These are phyloP conservation scores for Kurtzmaniella natalensis DNA, from an alignment of 1,139 yeast species.

Conservation along the genomic window DNA sequence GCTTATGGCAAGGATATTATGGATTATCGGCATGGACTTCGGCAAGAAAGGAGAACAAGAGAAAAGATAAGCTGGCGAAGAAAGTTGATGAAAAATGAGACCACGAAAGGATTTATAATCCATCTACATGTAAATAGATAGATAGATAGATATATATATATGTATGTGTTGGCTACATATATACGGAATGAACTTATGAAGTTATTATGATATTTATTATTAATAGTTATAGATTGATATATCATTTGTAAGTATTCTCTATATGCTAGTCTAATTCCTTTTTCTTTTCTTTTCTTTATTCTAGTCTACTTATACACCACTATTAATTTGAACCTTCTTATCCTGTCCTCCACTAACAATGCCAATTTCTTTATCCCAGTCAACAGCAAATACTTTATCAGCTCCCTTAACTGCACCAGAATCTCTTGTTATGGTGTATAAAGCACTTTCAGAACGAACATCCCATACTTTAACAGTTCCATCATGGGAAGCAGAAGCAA, in stretches of 20 bases:
- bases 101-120: no score
- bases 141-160: no score
- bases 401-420: slow-evolving; percentile 35
- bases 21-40: slow-evolving; percentile 54
- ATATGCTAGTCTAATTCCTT: no score
- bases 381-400: slow-evolving; percentile 77
- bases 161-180: no score
- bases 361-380: slow-evolving; percentile 78
- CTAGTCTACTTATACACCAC: no score
- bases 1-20: slow-evolving; percentile 76
- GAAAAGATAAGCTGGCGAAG: not conserved
- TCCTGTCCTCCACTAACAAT: slow-evolving; percentile 93
- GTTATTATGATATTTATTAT: no score
- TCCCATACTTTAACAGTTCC: slow-evolving; percentile 97
- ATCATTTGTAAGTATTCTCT: no score
- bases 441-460: slow-evolving; percentile 78
- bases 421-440: slow-evolving; percentile 80
- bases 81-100: not conserved
- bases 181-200: no score
- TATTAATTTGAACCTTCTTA: slow-evolving; percentile 85
- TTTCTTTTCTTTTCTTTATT: no score
- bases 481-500: slow-evolving; percentile 90
- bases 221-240: no score
- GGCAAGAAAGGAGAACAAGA: slow-evolving; percentile 20
- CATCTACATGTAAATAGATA: no score